Evolutionary conservation across 129 eudicot species (phyloP).

Genomic region (Flaveria linearis): DNA sequence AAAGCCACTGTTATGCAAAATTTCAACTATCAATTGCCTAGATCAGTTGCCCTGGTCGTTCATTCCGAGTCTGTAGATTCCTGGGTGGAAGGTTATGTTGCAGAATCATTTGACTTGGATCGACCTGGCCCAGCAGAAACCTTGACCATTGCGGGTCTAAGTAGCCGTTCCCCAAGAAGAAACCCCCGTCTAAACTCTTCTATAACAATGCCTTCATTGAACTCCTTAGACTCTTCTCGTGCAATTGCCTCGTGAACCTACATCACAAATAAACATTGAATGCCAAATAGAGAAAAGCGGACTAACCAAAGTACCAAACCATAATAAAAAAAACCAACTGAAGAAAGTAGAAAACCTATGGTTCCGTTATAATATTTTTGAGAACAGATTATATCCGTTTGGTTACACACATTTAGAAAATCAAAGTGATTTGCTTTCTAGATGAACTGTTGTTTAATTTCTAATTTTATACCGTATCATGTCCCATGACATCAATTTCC

Average conservation of each 20-base stretch:
- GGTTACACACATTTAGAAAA: too few species aligned
- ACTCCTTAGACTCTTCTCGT: constrained; percentile 83
- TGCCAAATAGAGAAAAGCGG: not conserved
- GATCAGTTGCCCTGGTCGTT: constrained; percentile 35
- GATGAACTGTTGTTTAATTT: too few species aligned
- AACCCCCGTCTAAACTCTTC: constrained; percentile 89
- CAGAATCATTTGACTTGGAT: constrained; percentile 32
- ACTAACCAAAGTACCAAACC: not conserved
- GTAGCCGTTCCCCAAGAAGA: constrained; percentile 65
- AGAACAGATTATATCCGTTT: not conserved
- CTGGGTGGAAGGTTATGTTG: constrained; percentile 19
- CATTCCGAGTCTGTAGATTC: constrained; percentile 37
- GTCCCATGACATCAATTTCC: too few species aligned
- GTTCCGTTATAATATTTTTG: not conserved
- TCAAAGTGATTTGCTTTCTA: too few species aligned
- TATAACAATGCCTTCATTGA: constrained; percentile 67
- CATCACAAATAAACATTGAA: constrained; percentile 21
- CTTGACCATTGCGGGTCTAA: constrained; percentile 94
- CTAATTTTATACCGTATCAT: too few species aligned
- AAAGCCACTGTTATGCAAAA: constrained; percentile 21
- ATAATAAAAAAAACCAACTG: not conserved
- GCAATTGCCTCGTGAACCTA: constrained; percentile 92
- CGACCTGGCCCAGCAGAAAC: constrained; percentile 91
- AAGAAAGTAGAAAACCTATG: not conserved
- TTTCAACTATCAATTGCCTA: constrained; percentile 34